These are phyloP conservation scores for Saprolegnia parasitica DNA, from an alignment of 352 stramenopile genomes.

Conservation along the genomic window DNA sequence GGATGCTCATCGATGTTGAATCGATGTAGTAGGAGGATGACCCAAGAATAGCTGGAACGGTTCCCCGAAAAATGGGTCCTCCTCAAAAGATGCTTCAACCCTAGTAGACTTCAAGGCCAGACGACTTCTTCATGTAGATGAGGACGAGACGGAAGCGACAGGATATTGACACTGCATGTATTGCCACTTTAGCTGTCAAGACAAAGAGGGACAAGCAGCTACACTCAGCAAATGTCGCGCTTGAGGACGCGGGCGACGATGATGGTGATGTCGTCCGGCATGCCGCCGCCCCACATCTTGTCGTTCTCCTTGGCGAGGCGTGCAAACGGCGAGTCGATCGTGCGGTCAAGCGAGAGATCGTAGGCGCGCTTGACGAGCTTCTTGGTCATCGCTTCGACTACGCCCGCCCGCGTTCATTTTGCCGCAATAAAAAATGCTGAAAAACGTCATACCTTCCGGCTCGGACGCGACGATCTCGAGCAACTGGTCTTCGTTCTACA, in stretches of 20 bases:
- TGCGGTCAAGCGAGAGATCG: slow-evolving; percentile 88
- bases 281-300: slow-evolving; percentile 94
- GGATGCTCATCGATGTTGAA: slow-evolving; percentile 81
- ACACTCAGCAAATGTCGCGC: neutral
- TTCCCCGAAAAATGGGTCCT: no score
- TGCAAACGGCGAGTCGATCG: slow-evolving; percentile 93
- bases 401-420: neutral
- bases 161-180: no score
- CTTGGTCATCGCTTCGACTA: slow-evolving; percentile 66
- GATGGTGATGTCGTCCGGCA: slow-evolving; percentile 88
- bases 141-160: no score
- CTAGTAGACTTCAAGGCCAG: no score
- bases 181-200: no score
- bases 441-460: slow-evolving; percentile 30
- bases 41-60: neutral
- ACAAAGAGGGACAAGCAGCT: neutral
- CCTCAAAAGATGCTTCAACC: no score
- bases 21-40: no score
- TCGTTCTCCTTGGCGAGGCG: slow-evolving; percentile 98
- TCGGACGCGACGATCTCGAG: slow-evolving; percentile 66
- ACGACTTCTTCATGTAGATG: no score
- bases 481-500: slow-evolving; percentile 55
- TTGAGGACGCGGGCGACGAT: slow-evolving; percentile 52
- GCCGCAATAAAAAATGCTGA: neutral
- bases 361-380: slow-evolving; percentile 81